A percentile compares a stretch with the other conserved stretches of the same genome.
These are phyloP conservation scores for Dillenia turbinata DNA, from an alignment of 164 flowering plant genomes.

Conservation along the genomic window DNA sequence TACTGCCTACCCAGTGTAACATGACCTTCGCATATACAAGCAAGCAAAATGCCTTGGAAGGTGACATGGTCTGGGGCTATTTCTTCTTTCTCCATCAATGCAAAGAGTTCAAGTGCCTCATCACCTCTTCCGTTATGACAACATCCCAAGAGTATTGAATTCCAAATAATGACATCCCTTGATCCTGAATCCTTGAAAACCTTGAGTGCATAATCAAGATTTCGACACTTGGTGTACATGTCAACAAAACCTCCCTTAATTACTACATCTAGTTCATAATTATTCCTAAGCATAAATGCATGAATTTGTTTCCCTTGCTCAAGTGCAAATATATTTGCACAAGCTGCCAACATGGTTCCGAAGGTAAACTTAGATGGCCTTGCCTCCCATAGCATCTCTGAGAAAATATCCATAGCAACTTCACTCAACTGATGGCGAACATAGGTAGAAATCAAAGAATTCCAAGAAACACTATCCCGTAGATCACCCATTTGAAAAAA, in stretches of 20 bases:
- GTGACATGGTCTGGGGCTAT: constrained; percentile 48
- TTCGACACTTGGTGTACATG: constrained; percentile 56
- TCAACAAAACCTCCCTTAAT: constrained; percentile 46
- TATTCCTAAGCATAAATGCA: constrained; percentile 50
- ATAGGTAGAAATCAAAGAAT: constrained; percentile 38
- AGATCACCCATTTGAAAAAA: constrained; percentile 33
- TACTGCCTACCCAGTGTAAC: constrained; percentile 37
- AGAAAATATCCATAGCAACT: constrained; percentile 36
- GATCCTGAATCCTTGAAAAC: constrained; percentile 24
- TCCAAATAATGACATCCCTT: constrained; percentile 41
- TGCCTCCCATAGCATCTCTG: constrained; percentile 47
- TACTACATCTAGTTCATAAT: constrained; percentile 36
- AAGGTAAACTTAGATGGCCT: constrained; percentile 43
- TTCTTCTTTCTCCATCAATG: constrained; percentile 34
- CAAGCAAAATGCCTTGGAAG: constrained; percentile 45
- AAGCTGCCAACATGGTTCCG: constrained; percentile 47
- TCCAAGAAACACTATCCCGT: constrained; percentile 46
- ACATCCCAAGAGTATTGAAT: constrained; percentile 36
- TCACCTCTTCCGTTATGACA: constrained; percentile 26
- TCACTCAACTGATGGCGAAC: constrained; percentile 48
- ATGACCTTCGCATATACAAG: constrained; percentile 43
- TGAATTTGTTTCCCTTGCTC: constrained; percentile 56
- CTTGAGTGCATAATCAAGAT: constrained; percentile 28
- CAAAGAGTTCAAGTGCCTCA: constrained; percentile 36
- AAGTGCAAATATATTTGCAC: constrained; percentile 52